Base-by-base conservation (phyloP, 805 yeast species). In the Cyberlindnera suaveolens region DNA sequence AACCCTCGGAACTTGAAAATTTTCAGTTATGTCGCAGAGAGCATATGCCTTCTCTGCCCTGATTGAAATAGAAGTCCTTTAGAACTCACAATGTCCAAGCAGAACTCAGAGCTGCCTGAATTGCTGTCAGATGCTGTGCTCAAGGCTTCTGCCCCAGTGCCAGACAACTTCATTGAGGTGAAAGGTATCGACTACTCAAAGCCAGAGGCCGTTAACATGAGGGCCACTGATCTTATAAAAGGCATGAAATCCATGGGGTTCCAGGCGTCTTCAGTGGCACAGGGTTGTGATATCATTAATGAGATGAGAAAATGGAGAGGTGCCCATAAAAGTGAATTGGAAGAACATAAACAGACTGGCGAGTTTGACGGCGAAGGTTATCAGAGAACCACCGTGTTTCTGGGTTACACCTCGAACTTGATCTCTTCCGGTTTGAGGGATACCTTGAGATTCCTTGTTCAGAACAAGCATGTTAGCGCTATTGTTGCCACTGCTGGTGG, bases 401-500 rank as follows among this genome's bases (percentile, higher is more conserved):
- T 93, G 76, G 99, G 99, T 31, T 93, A 84, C 67, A 93, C 99
- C 36, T 91, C 98, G 9, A 93, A 93, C 65, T 76, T 93, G 70
- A 93, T 93, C 56, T 85, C 96, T 34, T 85, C 96, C 5, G 99
- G 99, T 36, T 68, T 90, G 46, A 79, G 99, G 65, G 96, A 90
- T 57, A 88, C 96, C 27, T 68, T 93, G 53, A 76, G 93, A 60
- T 91, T 72, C 62, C 73, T 93, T 54, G 98, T 89, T 29, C 95
- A 95, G 65, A 82, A 95, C 68, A 91, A 89, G 65, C 85, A 85
- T 77, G 96, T 93, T 36, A 84, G 89, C 56, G 98, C 95, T 15
- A 79, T 93, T 56, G 99, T 93, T 39, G 84, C 98, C n/a, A 77
- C 91, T 49, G 99, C 96, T 18, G 99, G 99, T 52, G 99, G 99